Evolutionary conservation across 73 alveolate species (phyloP).

Genomic region (Vitrella brassicaformis): DNA sequence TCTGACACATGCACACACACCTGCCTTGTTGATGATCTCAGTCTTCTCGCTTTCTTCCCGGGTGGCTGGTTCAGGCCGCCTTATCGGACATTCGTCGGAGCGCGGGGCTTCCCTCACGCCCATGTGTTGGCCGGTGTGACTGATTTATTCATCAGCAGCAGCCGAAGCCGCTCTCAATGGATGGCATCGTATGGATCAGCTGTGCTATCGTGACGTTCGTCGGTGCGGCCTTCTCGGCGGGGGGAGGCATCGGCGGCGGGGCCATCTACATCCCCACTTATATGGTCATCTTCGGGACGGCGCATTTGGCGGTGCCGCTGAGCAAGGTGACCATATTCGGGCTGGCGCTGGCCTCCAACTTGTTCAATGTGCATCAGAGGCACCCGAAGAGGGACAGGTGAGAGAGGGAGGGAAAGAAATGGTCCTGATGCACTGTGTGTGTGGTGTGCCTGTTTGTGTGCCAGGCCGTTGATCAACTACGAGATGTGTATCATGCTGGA

Average conservation of each 20-base stretch:
- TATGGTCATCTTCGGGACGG: background rate
- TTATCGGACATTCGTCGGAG: too few species aligned
- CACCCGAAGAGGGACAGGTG: background rate
- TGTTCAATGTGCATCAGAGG: background rate
- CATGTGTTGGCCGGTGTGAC: too few species aligned
- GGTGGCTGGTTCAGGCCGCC: too few species aligned
- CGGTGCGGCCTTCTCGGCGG: background rate
- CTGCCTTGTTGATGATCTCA: too few species aligned
- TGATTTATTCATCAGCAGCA: too few species aligned
- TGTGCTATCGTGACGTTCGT: background rate
- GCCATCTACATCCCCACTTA: background rate
- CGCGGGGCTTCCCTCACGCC: too few species aligned
- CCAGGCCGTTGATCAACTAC: background rate
- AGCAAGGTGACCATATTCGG: background rate
- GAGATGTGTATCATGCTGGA: background rate
- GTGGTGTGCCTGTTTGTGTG: too few species aligned
- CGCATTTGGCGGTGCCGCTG: background rate
- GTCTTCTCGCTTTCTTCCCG: too few species aligned
- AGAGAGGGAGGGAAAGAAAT: too few species aligned
- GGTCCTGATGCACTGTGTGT: too few species aligned
- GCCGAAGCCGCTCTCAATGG: too few species aligned
- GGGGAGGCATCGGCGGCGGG: background rate
- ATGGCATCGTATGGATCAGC: background rate
- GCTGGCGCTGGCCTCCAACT: background rate
- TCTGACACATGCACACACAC: too few species aligned